Percentiles rank a stretch among this genome's conserved stretches.
phyloP scores from a whole-genome alignment of 495 filamentous ascomycete species.

The Pseudoneurospora amorphoporcata region DNA sequence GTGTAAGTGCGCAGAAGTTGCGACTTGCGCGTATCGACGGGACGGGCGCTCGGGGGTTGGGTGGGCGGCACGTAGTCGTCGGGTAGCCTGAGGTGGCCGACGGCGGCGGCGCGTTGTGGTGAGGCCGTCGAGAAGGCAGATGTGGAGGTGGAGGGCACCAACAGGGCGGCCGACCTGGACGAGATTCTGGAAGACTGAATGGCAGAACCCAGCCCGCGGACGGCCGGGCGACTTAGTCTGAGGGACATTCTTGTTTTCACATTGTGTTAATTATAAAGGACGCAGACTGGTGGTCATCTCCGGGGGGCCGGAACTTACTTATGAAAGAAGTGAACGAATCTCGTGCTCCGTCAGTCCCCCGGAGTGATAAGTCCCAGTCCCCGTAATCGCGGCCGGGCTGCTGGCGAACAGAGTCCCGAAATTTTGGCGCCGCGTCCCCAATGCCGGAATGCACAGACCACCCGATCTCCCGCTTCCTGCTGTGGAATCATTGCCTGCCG shows the following conservation, averaged over 20 bases:
- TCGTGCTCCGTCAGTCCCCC: background rate
- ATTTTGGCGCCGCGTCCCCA: conserved; percentile 16
- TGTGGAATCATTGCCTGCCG: background rate
- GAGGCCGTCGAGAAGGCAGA: conserved; percentile 4
- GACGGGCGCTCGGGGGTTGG: conserved; percentile 82
- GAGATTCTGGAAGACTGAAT: conserved; percentile 12
- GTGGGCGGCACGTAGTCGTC: conserved; percentile 50
- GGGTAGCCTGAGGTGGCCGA: conserved; percentile 41
- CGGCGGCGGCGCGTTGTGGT: conserved; percentile 28
- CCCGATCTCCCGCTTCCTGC: background rate
- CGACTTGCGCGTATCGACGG: conserved; percentile 80
- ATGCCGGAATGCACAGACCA: background rate
- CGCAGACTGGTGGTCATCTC: background rate
- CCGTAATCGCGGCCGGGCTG: background rate
- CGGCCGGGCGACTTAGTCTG: conserved; percentile 23
- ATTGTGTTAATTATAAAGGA: background rate
- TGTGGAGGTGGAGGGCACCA: conserved; percentile 10
- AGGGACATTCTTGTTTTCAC: conserved; percentile 14
- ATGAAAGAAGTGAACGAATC: background rate
- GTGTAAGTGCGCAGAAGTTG: conserved; percentile 91
- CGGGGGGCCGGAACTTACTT: background rate
- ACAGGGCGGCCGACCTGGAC: conserved; percentile 7
- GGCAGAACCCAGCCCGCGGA: conserved; percentile 16
- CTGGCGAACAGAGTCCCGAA: conserved; percentile 9
- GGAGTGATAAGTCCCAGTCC: background rate